Evolutionary conservation across 495 filamentous ascomycete species (phyloP), one percentile per base, ranked within the genome.

Genomic region (Recurvomyces mirabilis): DNA sequence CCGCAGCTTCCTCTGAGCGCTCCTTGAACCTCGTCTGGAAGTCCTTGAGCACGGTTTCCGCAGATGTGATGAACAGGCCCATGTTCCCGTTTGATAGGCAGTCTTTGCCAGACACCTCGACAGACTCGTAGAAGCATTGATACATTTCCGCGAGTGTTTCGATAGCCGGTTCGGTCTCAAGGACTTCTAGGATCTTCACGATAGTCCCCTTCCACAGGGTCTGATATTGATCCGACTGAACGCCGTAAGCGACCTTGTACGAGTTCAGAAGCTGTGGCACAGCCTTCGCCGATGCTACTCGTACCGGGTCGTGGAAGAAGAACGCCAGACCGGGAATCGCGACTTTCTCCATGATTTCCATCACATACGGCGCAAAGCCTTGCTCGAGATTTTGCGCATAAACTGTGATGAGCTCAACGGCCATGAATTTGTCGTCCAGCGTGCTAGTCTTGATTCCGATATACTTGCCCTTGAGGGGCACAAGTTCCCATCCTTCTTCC

Each of bases 111-210:
- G 47, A 44, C 47, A 94, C 76, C 65, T 95, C 91, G 14, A 99
- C 84, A 5, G 84, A 94, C 63, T 99, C 93, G 62, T 99, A 99
- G 70, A 96, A 96, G 72, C 91, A 96, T 64, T 96, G 89, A 61
- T 95, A 99, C 85, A 99, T 94, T 66, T 96, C 93, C 10, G 93
- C 89, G 15, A 99, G 75, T 0, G 89, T 93, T 52, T 99, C 93
- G 34, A 99, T 84, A 0, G 87, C 87, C 6, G 93, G 89, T 65
- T 99, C 93, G 0, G 85, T 84, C 46, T 75, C 84, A n/a, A 99
- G 72, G 2, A 95, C 88, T 60, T 95, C 93, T 22, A 96, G 77
- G 32, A 99, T 70, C 64, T 93, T 94, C 42, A 81, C 82, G 5
- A 93, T 78, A 3, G 93, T 91, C 47, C 72, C 76, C 46, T 72